A percentile compares a stretch with the other conserved stretches of the same genome.
These are phyloP conservation scores for Bryoglossum gracile DNA, from an alignment of 495 filamentous ascomycete genomes.

Conservation along the genomic window DNA sequence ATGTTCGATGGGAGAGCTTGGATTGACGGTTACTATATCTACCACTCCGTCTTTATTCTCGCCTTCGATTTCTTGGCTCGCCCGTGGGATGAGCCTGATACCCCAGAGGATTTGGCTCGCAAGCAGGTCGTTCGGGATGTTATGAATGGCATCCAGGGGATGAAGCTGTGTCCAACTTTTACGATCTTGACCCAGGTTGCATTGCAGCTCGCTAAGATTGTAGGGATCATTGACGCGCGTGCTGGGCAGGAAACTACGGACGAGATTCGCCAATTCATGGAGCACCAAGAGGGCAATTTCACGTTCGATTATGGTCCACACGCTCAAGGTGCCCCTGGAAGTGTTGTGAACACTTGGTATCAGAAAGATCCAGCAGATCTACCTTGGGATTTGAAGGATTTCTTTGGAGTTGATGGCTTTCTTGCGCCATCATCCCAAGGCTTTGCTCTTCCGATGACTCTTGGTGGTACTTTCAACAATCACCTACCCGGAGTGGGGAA, in stretches of 20 bases:
- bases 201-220: conserved; percentile 23
- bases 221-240: conserved; percentile 21
- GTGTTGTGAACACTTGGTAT: conserved; percentile 17
- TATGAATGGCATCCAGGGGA: conserved; percentile 10
- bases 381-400: conserved; percentile 20
- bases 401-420: conserved; percentile 19
- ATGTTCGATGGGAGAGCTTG: conserved; percentile 23
- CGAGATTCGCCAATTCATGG: conserved; percentile 14
- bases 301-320: conserved; percentile 10
- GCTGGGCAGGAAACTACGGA: conserved; percentile 12
- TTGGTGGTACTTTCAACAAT: conserved; percentile 1
- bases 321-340: background rate
- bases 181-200: conserved; percentile 20
- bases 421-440: background rate
- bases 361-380: conserved; percentile 17
- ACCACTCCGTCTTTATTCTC: conserved; percentile 24
- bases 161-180: conserved; percentile 23
- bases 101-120: conserved; percentile 17
- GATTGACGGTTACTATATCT: conserved; percentile 26
- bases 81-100: conserved; percentile 17
- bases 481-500: background rate
- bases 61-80: conserved; percentile 24
- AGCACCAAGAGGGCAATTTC: conserved; percentile 14
- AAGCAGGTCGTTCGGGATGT: conserved; percentile 20
- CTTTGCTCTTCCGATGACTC: background rate